Evolutionary conservation across 2,329 filamentous ascomycete genomes (phyloP), one percentile per base, ranked within the genome.

Genomic region (Pseudocercospora musae): DNA sequence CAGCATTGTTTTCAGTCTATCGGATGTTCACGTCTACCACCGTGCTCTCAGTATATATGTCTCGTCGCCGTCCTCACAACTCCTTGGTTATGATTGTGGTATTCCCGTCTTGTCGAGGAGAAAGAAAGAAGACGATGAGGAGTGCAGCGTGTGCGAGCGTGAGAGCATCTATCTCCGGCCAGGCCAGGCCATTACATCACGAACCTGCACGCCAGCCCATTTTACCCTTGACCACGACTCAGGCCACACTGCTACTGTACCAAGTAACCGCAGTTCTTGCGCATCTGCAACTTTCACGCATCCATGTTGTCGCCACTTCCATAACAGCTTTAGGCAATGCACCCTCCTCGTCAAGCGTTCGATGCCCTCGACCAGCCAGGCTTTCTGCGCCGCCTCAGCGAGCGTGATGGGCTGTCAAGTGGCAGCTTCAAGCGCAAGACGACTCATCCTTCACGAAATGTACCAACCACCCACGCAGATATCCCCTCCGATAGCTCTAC

Each of bases 401-500:
- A 27, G 31, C 31, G 42, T 8, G 21, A 4, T 6, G 40, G 31
- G 20, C 48, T 23, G 3, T 44, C 53, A 20, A 55, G 52, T 53
- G 60, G 50, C 4, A 59, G 50, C 40, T 29, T 59, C 42, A 57
- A 56, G 46, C 57, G 52, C 25, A 44, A 57, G 23, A 33, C 57
- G 21, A 60, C 57, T 44, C 57, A 50, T 40, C 21, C 37, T 20
- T 18, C 57, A 33, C 60, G 40, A 27, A 31, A 58, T 40, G 46
- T 63, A 20, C 61, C 61, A 31, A 53, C 57, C 11, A 60, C 37
- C 2, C 56, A 53, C n/a, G 57, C 58, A 20, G 57, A 63, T 18
- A 59, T 59, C 0, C 60, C 60, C n/a, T 62, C 60, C 21, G 57
- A 62, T 25, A 54, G 25, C 18, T 60, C 61, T 25, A 27, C 57